phyloP scores from a whole-genome alignment of 768 basidiomycete species.

The Harrya chromipes region DNA sequence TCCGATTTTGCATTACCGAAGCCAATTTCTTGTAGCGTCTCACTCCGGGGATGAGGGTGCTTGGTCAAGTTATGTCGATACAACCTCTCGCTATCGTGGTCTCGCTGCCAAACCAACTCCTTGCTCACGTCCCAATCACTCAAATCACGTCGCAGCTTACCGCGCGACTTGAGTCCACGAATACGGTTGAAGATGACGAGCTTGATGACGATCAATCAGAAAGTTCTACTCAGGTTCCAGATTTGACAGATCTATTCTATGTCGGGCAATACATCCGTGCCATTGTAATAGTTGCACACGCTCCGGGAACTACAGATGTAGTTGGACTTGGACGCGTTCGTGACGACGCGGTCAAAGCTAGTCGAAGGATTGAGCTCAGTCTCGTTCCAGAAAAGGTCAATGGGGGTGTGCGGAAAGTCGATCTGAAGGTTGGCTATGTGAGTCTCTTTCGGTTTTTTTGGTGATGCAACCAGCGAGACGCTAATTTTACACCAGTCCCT shows the following conservation, averaged over 20 bases:
- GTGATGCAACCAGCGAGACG: background rate
- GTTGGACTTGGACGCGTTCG: conserved; percentile 57
- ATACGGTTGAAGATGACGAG: conserved; percentile 44
- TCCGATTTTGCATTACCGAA: background rate
- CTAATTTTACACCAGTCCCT: conserved; percentile 50
- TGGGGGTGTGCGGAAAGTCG: conserved; percentile 69
- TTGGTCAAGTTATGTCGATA: conserved; percentile 84
- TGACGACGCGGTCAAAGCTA: conserved; percentile 64
- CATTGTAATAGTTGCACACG: conserved; percentile 66
- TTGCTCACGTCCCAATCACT: conserved; percentile 92
- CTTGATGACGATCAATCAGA: conserved; percentile 45
- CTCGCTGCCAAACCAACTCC: conserved; percentile 93
- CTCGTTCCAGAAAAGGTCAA: conserved; percentile 85
- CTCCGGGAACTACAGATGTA: conserved; percentile 60
- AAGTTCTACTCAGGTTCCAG: conserved; percentile 46
- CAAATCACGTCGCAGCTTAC: conserved; percentile 84
- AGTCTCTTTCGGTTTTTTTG: conserved; percentile 33
- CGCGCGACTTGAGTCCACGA: conserved; percentile 59
- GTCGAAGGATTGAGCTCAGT: conserved; percentile 81
- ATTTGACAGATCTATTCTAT: conserved; percentile 69
- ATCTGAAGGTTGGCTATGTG: conserved; percentile 74
- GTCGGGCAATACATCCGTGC: conserved; percentile 87
- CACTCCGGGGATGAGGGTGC: conserved; percentile 76
- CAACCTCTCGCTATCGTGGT: conserved; percentile 87
- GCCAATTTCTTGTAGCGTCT: conserved; percentile 54